Evolutionary conservation across 1,284 basidiomycete genomes (phyloP).

Genomic region (Sporisorium sorghi): DNA sequence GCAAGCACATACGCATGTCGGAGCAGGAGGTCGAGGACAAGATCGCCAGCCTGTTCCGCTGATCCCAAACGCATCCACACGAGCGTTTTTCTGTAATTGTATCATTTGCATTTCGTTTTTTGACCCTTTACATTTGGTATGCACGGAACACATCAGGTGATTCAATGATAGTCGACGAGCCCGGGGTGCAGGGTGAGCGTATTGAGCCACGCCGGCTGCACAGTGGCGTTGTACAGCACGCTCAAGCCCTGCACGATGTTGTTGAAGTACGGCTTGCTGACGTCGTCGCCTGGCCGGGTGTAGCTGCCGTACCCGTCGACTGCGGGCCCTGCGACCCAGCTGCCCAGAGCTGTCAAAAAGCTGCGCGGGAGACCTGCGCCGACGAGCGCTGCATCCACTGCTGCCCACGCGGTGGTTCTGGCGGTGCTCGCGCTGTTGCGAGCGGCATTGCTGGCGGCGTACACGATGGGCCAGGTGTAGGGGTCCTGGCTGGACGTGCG

Average conservation of each 20-base stretch:
- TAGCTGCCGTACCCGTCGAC: slow-evolving; percentile 56
- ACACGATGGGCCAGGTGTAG: slow-evolving; percentile 52
- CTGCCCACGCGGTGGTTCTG: slow-evolving; percentile 8
- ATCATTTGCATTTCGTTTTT: not conserved
- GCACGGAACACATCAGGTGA: not conserved
- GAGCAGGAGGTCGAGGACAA: slow-evolving; percentile 59
- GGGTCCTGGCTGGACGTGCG: slow-evolving; percentile 61
- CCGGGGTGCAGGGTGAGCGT: slow-evolving; percentile 51
- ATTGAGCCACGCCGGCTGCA: slow-evolving; percentile 50
- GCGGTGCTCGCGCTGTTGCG: not conserved
- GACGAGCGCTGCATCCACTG: slow-evolving; percentile 14
- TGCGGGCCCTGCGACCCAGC: slow-evolving; percentile 67
- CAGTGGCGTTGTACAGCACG: slow-evolving; percentile 51
- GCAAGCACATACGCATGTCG: slow-evolving; percentile 60
- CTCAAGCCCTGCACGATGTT: slow-evolving; percentile 53
- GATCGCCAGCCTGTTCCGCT: slow-evolving; percentile 51
- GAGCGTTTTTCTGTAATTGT: slow-evolving; percentile 29
- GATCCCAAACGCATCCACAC: no score
- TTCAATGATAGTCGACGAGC: slow-evolving; percentile 60
- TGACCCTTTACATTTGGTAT: not conserved
- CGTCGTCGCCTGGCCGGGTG: slow-evolving; percentile 56
- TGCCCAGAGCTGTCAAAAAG: slow-evolving; percentile 55
- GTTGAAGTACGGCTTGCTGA: slow-evolving; percentile 57
- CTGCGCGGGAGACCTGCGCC: slow-evolving; percentile 26
- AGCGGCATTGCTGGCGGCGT: slow-evolving; percentile 24